Base-by-base conservation (phyloP, 2,329 filamentous ascomycete species). In the Claviceps sp. region DNA sequence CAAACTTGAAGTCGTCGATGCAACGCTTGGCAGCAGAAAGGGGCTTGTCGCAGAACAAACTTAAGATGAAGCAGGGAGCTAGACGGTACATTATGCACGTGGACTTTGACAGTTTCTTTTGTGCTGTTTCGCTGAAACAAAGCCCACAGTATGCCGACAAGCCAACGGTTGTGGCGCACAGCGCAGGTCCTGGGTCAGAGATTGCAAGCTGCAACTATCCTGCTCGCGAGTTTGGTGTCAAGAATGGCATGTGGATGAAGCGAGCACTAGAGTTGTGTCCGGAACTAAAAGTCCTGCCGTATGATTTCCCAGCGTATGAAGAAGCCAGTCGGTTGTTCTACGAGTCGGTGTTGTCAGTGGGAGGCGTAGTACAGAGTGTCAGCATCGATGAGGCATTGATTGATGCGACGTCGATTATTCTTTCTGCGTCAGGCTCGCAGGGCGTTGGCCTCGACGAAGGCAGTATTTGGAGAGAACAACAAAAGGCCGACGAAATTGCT, bases 221-320 rank as follows among this genome's bases (percentile, higher is more conserved):
- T 20, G 93, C 94, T 6, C 81, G 93, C 40, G 76, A 79, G 37
- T 93, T 84, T 59, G 91, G 91, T 1, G 76, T 98, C 51, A 95
- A 90, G 63, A 98, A 98, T 59, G 94, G 94, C 40, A 98, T 97
- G 93, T 98, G 94, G 93, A 97, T 98, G 91, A 94, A 91, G 64
- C 77, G 78, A 37, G 93, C 93, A 0, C 74, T 85, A 54, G 84
- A 93, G 58, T 67, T 93, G 18, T 98, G 89, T 62, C 84, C 91
- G 0, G 81, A 88, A 22, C 72, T 98, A 18, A 89, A 94, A 59
- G 83, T 97, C 1, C 65, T 98, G n/a, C 87, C 90, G 0, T 98
- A 98, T 60, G 90, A 98, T 62, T 98, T 97, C 62, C 84, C 86
- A 2, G 91, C 83, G 0, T 98, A 98, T 59, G 93, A 98, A 71